Base-by-base conservation (phyloP, 441 rosid species). In the Macaranga tanarius region DNA sequence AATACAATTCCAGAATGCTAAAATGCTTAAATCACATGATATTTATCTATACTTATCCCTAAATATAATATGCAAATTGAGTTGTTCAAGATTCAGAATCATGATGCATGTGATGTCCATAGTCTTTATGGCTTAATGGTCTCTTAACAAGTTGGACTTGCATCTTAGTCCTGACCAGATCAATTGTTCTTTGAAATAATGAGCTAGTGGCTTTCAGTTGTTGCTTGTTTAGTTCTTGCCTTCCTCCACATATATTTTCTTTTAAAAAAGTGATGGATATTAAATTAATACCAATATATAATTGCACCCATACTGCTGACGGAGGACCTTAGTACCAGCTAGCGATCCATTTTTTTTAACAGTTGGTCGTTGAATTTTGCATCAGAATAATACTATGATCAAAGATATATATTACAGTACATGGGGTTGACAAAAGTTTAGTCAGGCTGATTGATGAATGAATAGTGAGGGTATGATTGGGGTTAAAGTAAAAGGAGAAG, bases 401-500 rank as follows among this genome's bases (percentile, higher is more conserved):
- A 63, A 22, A 61, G 45, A n/a, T n/a, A n/a, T n/a, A n/a, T n/a
- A n/a, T n/a, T 19, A 20, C 5, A 31, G 67, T 64, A n/a, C 22
- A 65, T 47, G 17, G 25, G 47, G 20, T 23, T 59, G 71, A 65
- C 52, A n/a, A 38, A 60, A 38, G 48, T 26, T 23, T 42, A 45
- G 28, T 59, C 23, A 23, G 1, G 8, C 20, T 56, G 52, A 54
- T 42, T 55, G 65, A 55, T 58, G 1, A 23, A 66, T 57, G 72
- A 65, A 63, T 3, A 4, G 15, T 12, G 13, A 71, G 45, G 67
- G 66, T 48, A 4, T 45, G 50, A 22, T 48, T 64, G 57, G 44
- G 40, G 66, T 28, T 70, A 69, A 72, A 48, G 70, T 22, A 74
- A 69, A 69, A 48, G 19, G n/a, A 42, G 5, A 20, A 70, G 58